phyloP scores from a whole-genome alignment of 176 grass and related monocot species.

The Oryza coarctata region DNA sequence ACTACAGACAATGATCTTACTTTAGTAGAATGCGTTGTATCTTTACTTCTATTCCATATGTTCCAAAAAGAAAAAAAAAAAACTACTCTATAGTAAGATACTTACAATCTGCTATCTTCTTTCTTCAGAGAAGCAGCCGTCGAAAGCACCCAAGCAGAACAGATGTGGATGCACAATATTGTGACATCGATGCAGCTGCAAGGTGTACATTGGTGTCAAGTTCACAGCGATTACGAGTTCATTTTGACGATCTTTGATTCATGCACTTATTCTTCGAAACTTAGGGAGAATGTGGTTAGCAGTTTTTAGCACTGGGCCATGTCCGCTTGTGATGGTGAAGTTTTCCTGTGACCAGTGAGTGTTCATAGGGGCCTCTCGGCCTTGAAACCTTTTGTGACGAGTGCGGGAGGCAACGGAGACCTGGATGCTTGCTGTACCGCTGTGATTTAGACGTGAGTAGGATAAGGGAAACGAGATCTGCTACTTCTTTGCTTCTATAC shows the following conservation, averaged over 20 bases:
- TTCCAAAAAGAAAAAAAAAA: background rate
- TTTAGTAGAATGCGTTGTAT: background rate
- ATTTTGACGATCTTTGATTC: constrained; percentile 38
- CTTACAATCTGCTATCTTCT: background rate
- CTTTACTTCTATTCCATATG: background rate
- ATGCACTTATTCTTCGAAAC: constrained; percentile 44
- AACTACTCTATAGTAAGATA: background rate
- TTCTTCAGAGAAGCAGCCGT: constrained; percentile 59
- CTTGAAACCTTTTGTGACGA: constrained; percentile 16
- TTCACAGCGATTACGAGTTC: constrained; percentile 41
- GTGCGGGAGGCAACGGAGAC: constrained; percentile 17
- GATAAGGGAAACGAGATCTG: constrained; percentile 26
- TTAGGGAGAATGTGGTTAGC: constrained; percentile 24
- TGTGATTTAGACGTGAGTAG: constrained; percentile 29
- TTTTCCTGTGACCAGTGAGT: constrained; percentile 18
- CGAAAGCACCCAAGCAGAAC: constrained; percentile 46
- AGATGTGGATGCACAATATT: constrained; percentile 74
- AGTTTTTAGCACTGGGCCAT: background rate
- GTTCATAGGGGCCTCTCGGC: background rate
- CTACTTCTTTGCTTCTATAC: constrained; percentile 5
- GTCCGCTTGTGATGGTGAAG: constrained; percentile 33
- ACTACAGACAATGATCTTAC: background rate
- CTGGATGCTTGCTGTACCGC: constrained; percentile 26
- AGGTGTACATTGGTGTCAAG: constrained; percentile 36
- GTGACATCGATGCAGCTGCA: constrained; percentile 33